These are phyloP conservation scores for Amaranthus cruentus DNA, from an alignment of 148 eudicot species.

Conservation along the genomic window DNA sequence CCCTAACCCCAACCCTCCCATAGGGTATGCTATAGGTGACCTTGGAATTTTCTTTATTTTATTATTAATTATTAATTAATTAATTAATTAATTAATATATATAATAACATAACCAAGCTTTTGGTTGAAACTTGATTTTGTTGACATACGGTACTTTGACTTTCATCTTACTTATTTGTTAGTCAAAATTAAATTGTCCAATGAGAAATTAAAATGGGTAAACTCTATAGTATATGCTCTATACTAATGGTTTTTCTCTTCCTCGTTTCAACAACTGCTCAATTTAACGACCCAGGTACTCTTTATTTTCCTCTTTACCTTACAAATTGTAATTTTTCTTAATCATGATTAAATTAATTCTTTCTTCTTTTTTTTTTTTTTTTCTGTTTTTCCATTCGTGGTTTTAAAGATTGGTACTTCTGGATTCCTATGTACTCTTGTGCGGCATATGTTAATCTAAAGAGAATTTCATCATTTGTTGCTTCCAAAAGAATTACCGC, in stretches of 20 bases:
- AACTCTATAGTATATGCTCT: constrained; percentile 33
- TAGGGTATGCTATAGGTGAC: too few relatives aligned
- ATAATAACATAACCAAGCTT: too few relatives aligned
- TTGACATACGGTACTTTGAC: not conserved
- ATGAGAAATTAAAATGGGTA: constrained; percentile 13
- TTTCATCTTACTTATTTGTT: not conserved
- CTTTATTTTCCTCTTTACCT: not conserved
- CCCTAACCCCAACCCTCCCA: too few relatives aligned
- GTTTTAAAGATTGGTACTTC: constrained; percentile 49
- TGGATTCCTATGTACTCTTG: constrained; percentile 56
- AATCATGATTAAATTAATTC: not conserved
- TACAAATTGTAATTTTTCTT: not conserved
- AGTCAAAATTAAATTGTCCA: not conserved
- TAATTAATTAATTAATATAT: too few relatives aligned
- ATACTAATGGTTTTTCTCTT: constrained; percentile 57
- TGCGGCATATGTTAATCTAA: constrained; percentile 48
- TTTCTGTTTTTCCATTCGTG: too few relatives aligned
- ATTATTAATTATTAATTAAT: too few relatives aligned
- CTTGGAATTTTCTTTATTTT: too few relatives aligned
- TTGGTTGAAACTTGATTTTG: not conserved
- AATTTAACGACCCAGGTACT: constrained; percentile 55
- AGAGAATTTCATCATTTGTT: constrained; percentile 19
- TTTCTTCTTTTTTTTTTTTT: not conserved
- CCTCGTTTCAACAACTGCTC: constrained; percentile 46
- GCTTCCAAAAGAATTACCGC: not conserved